Percentiles rank a stretch among this genome's conserved stretches.
phyloP scores from a whole-genome alignment of 768 basidiomycete genomes.

The Boletus patriciae region DNA sequence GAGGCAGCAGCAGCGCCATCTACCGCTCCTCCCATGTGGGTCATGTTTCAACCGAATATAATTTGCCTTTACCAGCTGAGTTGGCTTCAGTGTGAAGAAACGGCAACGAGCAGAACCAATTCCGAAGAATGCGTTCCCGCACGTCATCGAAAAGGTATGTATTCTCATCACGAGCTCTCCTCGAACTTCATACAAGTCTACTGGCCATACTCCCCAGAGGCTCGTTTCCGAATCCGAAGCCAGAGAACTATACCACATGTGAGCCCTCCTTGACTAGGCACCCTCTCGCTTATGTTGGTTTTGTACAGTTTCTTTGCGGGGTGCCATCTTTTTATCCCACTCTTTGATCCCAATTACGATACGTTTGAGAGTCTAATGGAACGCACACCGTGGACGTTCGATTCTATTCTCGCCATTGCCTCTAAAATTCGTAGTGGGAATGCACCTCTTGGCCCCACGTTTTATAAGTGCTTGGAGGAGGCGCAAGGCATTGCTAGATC shows the following conservation, averaged over 20 bases:
- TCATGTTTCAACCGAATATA: background rate
- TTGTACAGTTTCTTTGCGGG: constrained; percentile 84
- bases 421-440: constrained; percentile 90
- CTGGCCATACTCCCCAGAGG: constrained; percentile 47
- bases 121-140: constrained; percentile 82
- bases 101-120: constrained; percentile 82
- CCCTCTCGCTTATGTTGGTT: constrained; percentile 2
- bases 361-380: constrained; percentile 90
- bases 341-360: constrained; percentile 92
- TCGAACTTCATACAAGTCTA: background rate
- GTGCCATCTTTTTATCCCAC: constrained; percentile 93
- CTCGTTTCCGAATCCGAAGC: constrained; percentile 85
- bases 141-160: constrained; percentile 80
- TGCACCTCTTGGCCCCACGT: constrained; percentile 79
- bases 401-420: constrained; percentile 89
- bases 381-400: constrained; percentile 94
- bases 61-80: background rate
- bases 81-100: constrained; percentile 57
- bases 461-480: constrained; percentile 90
- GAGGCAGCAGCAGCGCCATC: constrained; percentile 86
- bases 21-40: constrained; percentile 57
- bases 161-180: background rate
- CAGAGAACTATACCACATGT: constrained; percentile 91
- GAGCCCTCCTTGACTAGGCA: constrained; percentile 30
- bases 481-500: constrained; percentile 95